Evolutionary conservation across 176 grass and related monocot species (phyloP), one percentile per base, ranked within the genome.

Genomic region (Juncus effusus): DNA sequence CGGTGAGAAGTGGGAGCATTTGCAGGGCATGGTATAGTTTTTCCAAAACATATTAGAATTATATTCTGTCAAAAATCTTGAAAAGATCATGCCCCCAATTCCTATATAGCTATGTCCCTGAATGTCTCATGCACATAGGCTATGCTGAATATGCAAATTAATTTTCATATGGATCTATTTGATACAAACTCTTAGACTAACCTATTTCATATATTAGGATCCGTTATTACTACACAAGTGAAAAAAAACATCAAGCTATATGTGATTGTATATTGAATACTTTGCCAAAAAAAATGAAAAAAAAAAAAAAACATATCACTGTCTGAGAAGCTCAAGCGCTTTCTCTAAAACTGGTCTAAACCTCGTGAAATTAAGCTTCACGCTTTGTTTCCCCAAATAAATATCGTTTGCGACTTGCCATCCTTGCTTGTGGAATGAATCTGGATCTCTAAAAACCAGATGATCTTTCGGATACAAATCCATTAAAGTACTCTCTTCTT

Each of bases 331-430:
- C 11, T 68, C 28, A 10, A 90, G 56, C 39, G 80, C 80, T 64
- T 76, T 84, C 7, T 42, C 60, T 1, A 95, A 84, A 7, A 79
- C 62, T 0, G 70, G 82, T 61, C 83, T 73, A 78, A 95, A 95
- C 0, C 86, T 42, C 0, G 57, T 40, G 11, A 87, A 51, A 58
- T 90, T 10, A 41, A 95, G 78, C 50, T 83, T 15, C n/a, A 95
- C 86, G 73, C 86, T 85, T 75, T 95, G 90, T 63, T 80, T 68
- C 1, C 83, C 77, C 16, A 95, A 83, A 65, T 86, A 95, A 51
- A 86, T 84, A n/a, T 79, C 83, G 4, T 89, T 95, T 16, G 89
- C 77, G 3, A 79, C 60, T 3, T 73, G 35, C 77, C 77, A 86
- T 49, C 86, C 84, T 59, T 84, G 80, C 62, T 75, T 67, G 63